phyloP scores from a whole-genome alignment of 208 protist species.

The Acanthamoeba triangularis region DNA sequence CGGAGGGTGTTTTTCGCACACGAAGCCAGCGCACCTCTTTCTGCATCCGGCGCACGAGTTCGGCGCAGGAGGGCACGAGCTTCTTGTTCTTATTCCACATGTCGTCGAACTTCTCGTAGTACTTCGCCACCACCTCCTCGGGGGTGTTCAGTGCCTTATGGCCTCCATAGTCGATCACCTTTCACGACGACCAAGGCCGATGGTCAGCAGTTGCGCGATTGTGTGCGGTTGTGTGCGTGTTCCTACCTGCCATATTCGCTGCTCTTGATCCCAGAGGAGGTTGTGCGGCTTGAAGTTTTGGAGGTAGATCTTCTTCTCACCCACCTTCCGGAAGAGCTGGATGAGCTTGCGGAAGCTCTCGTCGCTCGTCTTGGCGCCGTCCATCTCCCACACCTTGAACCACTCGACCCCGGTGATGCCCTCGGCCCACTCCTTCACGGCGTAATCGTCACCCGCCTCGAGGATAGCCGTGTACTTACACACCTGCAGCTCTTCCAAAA shows the following conservation, averaged over 20 bases:
- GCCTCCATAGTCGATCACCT: slow-evolving; percentile 70
- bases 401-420: slow-evolving; percentile 68
- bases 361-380: not conserved
- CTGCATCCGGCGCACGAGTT: slow-evolving; percentile 30
- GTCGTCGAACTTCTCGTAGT: slow-evolving; percentile 71
- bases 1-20: not conserved
- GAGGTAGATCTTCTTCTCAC: slow-evolving; percentile 43
- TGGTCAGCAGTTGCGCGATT: too few relatives aligned
- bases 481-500: slow-evolving; percentile 58
- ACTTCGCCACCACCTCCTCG: slow-evolving; percentile 41
- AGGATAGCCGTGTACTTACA: slow-evolving; percentile 63
- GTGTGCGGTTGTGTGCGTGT: too few relatives aligned
- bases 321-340: slow-evolving; percentile 23
- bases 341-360: slow-evolving; percentile 50
- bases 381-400: slow-evolving; percentile 42
- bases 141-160: slow-evolving; percentile 29
- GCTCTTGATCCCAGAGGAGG: slow-evolving; percentile 62
- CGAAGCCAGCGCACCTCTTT: not conserved
- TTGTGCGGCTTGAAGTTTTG: slow-evolving; percentile 77
- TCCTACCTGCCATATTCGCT: slow-evolving; percentile 5
- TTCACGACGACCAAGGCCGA: too few relatives aligned
- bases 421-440: slow-evolving; percentile 73
- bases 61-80: slow-evolving; percentile 20
- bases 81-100: slow-evolving; percentile 74
- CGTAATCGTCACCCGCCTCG: slow-evolving; percentile 69